Evolutionary conservation across 441 rosid genomes (phyloP).

Genomic region (Omphalea diandra): DNA sequence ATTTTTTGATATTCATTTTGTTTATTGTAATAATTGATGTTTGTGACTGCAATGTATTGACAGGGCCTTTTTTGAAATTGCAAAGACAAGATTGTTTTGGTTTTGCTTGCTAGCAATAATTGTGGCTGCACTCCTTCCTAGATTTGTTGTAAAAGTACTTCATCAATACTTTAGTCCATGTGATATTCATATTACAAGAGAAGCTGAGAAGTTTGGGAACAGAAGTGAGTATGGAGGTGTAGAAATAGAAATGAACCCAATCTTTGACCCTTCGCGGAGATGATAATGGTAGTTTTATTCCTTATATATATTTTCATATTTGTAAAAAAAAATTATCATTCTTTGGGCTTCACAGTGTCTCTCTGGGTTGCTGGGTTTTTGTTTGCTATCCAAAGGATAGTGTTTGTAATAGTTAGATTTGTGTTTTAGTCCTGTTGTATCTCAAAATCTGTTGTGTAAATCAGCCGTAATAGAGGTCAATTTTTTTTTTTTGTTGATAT

Average conservation of each 20-base stretch:
- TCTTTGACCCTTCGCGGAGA: constrained; percentile 40
- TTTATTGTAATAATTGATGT: not conserved
- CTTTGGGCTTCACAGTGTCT: constrained; percentile 39
- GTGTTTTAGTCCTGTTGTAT: constrained; percentile 21
- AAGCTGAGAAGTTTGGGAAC: constrained; percentile 62
- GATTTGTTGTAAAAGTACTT: constrained; percentile 62
- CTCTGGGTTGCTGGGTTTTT: constrained; percentile 27
- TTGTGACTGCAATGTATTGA: constrained; percentile 12
- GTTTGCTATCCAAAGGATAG: constrained; percentile 63
- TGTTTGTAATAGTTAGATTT: constrained; percentile 19
- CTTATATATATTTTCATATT: not conserved
- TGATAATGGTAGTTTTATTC: constrained; percentile 32
- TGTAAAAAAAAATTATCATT: constrained; percentile 28
- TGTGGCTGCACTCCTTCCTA: constrained; percentile 66
- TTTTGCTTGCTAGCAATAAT: constrained; percentile 68
- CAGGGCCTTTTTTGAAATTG: constrained; percentile 89
- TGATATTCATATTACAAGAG: constrained; percentile 79
- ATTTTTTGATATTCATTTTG: not conserved
- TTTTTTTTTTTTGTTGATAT: no score
- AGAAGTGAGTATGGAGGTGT: constrained; percentile 31
- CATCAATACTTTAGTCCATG: constrained; percentile 62
- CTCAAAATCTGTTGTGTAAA: constrained; percentile 32
- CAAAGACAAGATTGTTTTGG: constrained; percentile 70
- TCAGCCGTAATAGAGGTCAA: no score
- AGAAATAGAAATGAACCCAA: constrained; percentile 76